Percentiles rank a stretch among this genome's conserved stretches.
phyloP scores from a whole-genome alignment of 176 grass and related monocot genomes.

The Cenchrus americanus region DNA sequence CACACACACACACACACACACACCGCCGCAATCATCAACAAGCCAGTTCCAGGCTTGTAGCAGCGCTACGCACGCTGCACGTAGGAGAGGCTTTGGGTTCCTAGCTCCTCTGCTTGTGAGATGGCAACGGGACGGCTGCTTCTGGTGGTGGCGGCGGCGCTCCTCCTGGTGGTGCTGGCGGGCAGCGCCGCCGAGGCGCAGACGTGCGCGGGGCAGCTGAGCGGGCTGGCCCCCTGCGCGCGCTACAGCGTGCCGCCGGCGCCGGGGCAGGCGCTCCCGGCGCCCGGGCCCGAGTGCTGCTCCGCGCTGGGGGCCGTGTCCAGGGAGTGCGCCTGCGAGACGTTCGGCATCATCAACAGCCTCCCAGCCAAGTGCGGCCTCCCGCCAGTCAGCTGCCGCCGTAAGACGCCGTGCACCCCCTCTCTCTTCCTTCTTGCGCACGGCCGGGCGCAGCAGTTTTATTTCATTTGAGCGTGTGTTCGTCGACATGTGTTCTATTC shows the following conservation, averaged over 20 bases:
- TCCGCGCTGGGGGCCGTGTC: slow-evolving; percentile 54
- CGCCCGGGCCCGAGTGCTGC: slow-evolving; percentile 70
- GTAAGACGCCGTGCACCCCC: slow-evolving; percentile 31
- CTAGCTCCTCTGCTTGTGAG: neutral
- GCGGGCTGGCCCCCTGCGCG: slow-evolving; percentile 54
- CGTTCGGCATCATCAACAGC: slow-evolving; percentile 75
- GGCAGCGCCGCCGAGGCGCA: slow-evolving; percentile 21
- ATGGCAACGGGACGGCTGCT: neutral
- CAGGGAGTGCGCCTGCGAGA: slow-evolving; percentile 62
- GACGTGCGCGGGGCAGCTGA: slow-evolving; percentile 59
- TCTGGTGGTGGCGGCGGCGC: slow-evolving; percentile 16
- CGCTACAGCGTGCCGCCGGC: slow-evolving; percentile 62
- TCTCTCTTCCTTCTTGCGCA: neutral
- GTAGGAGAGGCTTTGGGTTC: neutral
- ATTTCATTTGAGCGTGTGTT: neutral
- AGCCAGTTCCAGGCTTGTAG: neutral
- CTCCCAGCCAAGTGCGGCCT: slow-evolving; percentile 76
- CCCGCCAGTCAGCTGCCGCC: slow-evolving; percentile 49
- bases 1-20: neutral
- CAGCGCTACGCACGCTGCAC: neutral
- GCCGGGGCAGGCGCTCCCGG: slow-evolving; percentile 34
- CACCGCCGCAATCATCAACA: neutral
- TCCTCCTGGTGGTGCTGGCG: neutral
- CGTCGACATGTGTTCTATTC: neutral
- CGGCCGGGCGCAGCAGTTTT: neutral